A percentile compares a stretch with the other conserved stretches of the same genome.
phyloP scores from a whole-genome alignment of 306 rosid genomes.

The Rosa chinensis region DNA sequence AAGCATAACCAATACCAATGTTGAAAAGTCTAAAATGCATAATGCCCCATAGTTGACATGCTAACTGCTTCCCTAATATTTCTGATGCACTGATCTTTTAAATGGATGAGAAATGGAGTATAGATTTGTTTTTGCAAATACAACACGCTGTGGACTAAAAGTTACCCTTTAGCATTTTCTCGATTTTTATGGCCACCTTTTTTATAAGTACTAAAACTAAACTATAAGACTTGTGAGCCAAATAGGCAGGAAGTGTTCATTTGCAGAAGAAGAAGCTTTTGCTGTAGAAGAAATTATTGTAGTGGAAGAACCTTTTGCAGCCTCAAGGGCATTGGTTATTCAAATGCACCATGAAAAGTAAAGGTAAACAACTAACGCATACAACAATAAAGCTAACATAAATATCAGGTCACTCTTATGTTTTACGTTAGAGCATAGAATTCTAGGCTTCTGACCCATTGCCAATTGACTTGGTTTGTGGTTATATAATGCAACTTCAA shows the following conservation, averaged over 20 bases:
- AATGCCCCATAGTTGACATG: neutral
- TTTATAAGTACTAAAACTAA: neutral
- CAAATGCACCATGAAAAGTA: conserved; percentile 29
- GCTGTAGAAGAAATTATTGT: neutral
- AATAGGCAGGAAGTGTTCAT: conserved; percentile 41
- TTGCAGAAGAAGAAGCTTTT: conserved; percentile 30
- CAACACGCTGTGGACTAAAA: neutral
- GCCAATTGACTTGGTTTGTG: too few species aligned
- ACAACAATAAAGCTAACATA: neutral
- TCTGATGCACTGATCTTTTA: neutral
- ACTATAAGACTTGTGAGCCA: neutral
- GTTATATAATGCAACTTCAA: neutral
- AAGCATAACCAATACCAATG: neutral
- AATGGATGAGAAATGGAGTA: neutral
- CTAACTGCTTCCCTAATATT: neutral
- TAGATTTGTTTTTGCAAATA: neutral
- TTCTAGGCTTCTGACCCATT: too few species aligned
- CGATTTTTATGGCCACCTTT: neutral
- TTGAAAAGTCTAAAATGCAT: neutral
- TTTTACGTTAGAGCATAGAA: neutral
- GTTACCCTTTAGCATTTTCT: neutral
- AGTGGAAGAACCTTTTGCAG: conserved; percentile 37
- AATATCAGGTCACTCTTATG: neutral
- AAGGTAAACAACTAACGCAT: conserved; percentile 19
- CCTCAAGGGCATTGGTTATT: conserved; percentile 65